A percentile compares a stretch with the other conserved stretches of the same genome.
Conservation (phyloP, 2,329 filamentous ascomycete species). For the Neoarthrinium moseri region DNA sequence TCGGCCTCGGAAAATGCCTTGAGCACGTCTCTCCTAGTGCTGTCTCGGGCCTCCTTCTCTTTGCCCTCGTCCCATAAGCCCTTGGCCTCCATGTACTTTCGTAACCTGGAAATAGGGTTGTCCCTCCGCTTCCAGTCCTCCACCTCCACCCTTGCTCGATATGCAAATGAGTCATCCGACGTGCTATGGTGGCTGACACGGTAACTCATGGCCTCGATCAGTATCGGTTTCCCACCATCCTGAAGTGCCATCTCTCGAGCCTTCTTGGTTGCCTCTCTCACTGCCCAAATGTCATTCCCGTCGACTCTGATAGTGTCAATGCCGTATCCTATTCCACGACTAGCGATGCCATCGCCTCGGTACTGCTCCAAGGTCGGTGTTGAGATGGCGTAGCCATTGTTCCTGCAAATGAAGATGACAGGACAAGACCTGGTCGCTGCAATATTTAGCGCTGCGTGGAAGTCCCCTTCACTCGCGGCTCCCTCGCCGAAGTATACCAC, state of each 20-base stretch:
- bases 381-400: slow-evolving; percentile 90
- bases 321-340: slow-evolving; percentile 84
- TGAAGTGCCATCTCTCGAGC: slow-evolving; percentile 77
- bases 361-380: slow-evolving; percentile 91
- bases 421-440: slow-evolving; percentile 86
- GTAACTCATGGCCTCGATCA: slow-evolving; percentile 97
- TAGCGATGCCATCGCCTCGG: slow-evolving; percentile 86
- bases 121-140: slow-evolving; percentile 92
- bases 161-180: slow-evolving; percentile 94
- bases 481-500: slow-evolving; percentile 90
- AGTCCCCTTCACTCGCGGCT: slow-evolving; percentile 86
- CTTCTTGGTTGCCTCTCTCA: slow-evolving; percentile 74
- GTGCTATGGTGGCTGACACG: slow-evolving; percentile 98
- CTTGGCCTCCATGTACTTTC: slow-evolving; percentile 87
- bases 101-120: slow-evolving; percentile 79
- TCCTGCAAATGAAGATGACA: slow-evolving; percentile 85
- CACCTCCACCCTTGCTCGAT: slow-evolving; percentile 89
- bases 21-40: slow-evolving; percentile 71
- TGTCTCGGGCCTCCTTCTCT: slow-evolving; percentile 70
- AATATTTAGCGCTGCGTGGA: slow-evolving; percentile 88
- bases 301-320: slow-evolving; percentile 91
- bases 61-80: slow-evolving; percentile 81
- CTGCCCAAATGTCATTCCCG: slow-evolving; percentile 92
- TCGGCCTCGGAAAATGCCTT: slow-evolving; percentile 83
- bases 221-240: slow-evolving; percentile 76